Evolutionary conservation across 371 early-diverging fungal species (phyloP).

Genomic region (Vairimorpha ceranae): DNA sequence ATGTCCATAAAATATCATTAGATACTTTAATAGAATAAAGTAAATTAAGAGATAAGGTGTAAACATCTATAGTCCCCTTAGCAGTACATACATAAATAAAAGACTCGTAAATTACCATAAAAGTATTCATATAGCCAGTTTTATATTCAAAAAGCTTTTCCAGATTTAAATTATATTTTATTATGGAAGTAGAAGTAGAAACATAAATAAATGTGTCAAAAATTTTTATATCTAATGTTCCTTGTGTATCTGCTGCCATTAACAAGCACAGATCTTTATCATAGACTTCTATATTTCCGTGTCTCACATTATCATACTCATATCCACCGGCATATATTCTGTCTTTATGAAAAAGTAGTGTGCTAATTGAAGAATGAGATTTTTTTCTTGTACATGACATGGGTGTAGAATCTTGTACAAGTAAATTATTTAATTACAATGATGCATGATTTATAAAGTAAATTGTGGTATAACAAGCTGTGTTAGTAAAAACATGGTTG

Average conservation of each 20-base stretch:
- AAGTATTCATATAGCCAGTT: conserved; percentile 34
- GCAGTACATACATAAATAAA: conserved; percentile 17
- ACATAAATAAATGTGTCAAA: conserved; percentile 6
- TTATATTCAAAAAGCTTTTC: not conserved
- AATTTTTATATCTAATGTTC: conserved; percentile 25
- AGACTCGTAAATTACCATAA: not conserved
- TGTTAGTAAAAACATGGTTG: no score
- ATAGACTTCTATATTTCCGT: conserved; percentile 4
- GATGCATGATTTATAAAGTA: no score
- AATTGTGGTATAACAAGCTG: no score
- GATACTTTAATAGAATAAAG: not conserved
- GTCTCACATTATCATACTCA: not conserved
- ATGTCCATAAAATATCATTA: conserved; percentile 35
- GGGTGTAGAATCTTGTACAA: no score
- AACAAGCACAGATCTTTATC: not conserved
- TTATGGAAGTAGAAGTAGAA: conserved; percentile 15
- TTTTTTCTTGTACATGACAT: no score
- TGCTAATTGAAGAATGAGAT: no score
- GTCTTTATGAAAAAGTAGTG: not conserved
- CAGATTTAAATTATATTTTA: not conserved
- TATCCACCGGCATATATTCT: not conserved
- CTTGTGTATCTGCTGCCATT: conserved; percentile 2
- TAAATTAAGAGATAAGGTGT: not conserved
- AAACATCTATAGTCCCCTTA: conserved; percentile 20
- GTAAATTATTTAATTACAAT: no score